A percentile compares a stretch with the other conserved stretches of the same genome.
Evolutionary conservation across 139 green algal genomes (phyloP).

Genomic region (Chlorella sp.): DNA sequence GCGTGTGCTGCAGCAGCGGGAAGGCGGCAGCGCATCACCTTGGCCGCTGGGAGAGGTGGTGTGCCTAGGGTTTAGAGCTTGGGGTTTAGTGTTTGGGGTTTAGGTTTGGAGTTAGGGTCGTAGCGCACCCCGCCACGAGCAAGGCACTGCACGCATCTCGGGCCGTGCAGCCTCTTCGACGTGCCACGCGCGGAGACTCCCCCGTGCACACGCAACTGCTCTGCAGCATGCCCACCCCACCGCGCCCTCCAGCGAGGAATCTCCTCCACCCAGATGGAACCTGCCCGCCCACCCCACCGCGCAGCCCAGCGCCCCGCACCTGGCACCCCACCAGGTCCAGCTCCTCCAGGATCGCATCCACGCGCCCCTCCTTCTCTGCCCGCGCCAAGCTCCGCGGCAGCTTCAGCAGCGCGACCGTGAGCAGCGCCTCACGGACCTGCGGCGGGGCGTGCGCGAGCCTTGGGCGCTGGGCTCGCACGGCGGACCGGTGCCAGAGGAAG

Average conservation of each 20-base stretch:
- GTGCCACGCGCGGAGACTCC: too few relatives aligned
- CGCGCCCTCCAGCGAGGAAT: neutral
- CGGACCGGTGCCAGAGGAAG: too few relatives aligned
- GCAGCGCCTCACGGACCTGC: constrained; percentile 66
- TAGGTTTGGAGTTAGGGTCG: neutral
- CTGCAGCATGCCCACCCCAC: neutral
- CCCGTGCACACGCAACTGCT: too few relatives aligned
- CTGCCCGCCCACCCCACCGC: neutral
- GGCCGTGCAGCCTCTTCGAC: neutral
- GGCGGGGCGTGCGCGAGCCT: too few relatives aligned
- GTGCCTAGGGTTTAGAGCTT: too few relatives aligned
- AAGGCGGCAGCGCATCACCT: neutral
- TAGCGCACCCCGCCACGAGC: neutral
- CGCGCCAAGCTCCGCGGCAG: constrained; percentile 48
- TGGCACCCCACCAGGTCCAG: constrained; percentile 43
- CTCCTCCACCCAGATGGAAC: neutral
- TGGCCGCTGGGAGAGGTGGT: neutral
- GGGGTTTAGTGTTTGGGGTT: too few relatives aligned
- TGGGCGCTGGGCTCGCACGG: too few relatives aligned
- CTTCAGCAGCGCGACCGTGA: constrained; percentile 63
- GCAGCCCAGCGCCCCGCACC: neutral
- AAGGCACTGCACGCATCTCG: neutral
- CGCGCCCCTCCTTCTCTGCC: constrained; percentile 43
- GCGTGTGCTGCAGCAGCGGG: constrained; percentile 40
- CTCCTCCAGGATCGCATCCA: constrained; percentile 63